phyloP scores from a whole-genome alignment of 371 early-diverging fungal genomes.

The Quaeritorhiza haematococci region DNA sequence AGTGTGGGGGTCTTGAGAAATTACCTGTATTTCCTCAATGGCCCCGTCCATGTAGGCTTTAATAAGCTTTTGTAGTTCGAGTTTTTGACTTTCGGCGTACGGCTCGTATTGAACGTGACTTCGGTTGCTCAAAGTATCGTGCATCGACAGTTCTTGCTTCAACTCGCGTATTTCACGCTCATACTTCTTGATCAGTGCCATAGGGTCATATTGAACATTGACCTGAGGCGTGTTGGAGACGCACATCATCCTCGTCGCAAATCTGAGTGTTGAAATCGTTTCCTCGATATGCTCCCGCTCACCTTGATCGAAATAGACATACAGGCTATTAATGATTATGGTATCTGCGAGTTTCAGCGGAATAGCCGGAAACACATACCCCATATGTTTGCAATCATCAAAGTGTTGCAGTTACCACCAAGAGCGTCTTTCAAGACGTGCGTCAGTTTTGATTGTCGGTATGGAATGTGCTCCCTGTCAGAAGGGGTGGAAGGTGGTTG shows the following conservation, averaged over 20 bases:
- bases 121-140: constrained; percentile 41
- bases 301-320: too few relatives aligned
- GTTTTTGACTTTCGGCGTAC: constrained; percentile 37
- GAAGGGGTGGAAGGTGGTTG: neutral
- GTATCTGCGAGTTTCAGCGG: too few relatives aligned
- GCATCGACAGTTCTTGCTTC: constrained; percentile 54
- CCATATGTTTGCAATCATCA: constrained; percentile 52
- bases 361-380: constrained; percentile 20
- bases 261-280: constrained; percentile 60
- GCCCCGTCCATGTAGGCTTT: constrained; percentile 40
- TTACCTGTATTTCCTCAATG: constrained; percentile 41
- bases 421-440: constrained; percentile 38
- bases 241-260: constrained; percentile 56
- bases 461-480: constrained; percentile 27
- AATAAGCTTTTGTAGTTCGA: constrained; percentile 37
- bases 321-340: neutral
- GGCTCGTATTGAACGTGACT: constrained; percentile 50
- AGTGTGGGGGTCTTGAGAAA: neutral
- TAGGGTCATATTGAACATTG: constrained; percentile 50
- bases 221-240: constrained; percentile 42
- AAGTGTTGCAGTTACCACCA: constrained; percentile 28
- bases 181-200: constrained; percentile 51
- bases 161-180: constrained; percentile 48
- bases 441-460: constrained; percentile 35
- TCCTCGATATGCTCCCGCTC: constrained; percentile 50